These are phyloP conservation scores for Cutaneotrichosporon sp. DNA, from an alignment of 1,284 basidiomycete genomes.

Conservation along the genomic window DNA sequence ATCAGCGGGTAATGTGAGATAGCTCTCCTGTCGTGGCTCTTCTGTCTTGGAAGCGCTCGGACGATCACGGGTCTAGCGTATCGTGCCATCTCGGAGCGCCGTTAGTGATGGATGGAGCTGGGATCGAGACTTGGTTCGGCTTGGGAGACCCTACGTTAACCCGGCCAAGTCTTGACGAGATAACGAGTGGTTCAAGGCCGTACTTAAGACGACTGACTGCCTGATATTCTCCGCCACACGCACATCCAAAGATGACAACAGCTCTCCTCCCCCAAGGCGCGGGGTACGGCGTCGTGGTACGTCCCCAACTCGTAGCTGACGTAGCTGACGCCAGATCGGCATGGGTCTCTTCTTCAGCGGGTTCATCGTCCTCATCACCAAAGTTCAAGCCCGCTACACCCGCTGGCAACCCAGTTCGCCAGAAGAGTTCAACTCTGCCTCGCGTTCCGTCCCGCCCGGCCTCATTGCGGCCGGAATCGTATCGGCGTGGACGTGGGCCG, in stretches of 20 bases:
- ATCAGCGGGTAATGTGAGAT: neutral
- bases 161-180: neutral
- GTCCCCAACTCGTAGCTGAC: conserved; percentile 37
- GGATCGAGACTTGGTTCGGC: neutral
- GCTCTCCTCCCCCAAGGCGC: conserved; percentile 57
- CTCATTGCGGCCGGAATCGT: conserved; percentile 88
- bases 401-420: conserved; percentile 52
- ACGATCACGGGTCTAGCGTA: neutral
- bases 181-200: neutral
- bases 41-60: too few species aligned
- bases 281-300: conserved; percentile 76
- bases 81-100: neutral
- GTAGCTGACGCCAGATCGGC: conserved; percentile 52
- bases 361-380: conserved; percentile 62
- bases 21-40: too few species aligned
- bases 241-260: neutral
- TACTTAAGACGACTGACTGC: too few species aligned
- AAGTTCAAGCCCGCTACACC: conserved; percentile 46
- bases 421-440: conserved; percentile 76
- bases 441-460: conserved; percentile 72
- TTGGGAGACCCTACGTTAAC: neutral
- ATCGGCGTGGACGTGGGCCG: conserved; percentile 60
- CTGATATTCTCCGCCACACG: neutral
- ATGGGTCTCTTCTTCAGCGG: conserved; percentile 79
- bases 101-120: neutral